These are phyloP conservation scores for Aureobasidium sp. DNA, from an alignment of 2,329 filamentous ascomycete genomes.

Conservation along the genomic window DNA sequence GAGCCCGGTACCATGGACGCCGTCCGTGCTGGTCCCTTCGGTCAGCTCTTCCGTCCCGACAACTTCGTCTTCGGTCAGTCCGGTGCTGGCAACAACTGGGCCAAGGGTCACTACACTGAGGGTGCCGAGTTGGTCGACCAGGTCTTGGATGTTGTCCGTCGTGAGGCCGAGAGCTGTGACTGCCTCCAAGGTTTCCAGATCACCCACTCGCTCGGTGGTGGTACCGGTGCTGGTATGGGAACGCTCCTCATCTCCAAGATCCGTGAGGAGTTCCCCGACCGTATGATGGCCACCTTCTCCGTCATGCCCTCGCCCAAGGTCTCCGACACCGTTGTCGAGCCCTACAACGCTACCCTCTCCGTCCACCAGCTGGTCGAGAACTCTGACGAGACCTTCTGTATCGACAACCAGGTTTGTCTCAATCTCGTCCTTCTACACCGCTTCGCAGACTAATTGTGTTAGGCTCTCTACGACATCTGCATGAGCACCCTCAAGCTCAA, in stretches of 20 bases:
- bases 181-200: slow-evolving; percentile 99
- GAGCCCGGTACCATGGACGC: slow-evolving; percentile 99
- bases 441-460: slow-evolving; percentile 2
- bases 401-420: slow-evolving; percentile 81
- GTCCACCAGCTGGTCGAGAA: slow-evolving; percentile 99
- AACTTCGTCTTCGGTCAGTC: slow-evolving; percentile 99
- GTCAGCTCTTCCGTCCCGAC: slow-evolving; percentile 98
- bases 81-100: slow-evolving; percentile 99
- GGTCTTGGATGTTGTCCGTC: slow-evolving; percentile 95
- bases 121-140: slow-evolving; percentile 98
- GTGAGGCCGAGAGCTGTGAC: slow-evolving; percentile 97
- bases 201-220: slow-evolving; percentile 99
- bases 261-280: slow-evolving; percentile 99
- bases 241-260: slow-evolving; percentile 99
- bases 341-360: slow-evolving; percentile 98
- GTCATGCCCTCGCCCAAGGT: slow-evolving; percentile 99
- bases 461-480: slow-evolving; percentile 99
- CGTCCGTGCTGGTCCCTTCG: slow-evolving; percentile 95
- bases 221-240: slow-evolving; percentile 99
- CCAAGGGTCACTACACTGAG: slow-evolving; percentile 99
- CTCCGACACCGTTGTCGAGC: slow-evolving; percentile 98
- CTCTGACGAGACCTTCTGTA: slow-evolving; percentile 99
- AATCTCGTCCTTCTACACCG: neutral
- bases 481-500: slow-evolving; percentile 99
- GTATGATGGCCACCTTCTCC: slow-evolving; percentile 99